phyloP scores from a whole-genome alignment of 768 basidiomycete genomes.

The Suillus sp. region DNA sequence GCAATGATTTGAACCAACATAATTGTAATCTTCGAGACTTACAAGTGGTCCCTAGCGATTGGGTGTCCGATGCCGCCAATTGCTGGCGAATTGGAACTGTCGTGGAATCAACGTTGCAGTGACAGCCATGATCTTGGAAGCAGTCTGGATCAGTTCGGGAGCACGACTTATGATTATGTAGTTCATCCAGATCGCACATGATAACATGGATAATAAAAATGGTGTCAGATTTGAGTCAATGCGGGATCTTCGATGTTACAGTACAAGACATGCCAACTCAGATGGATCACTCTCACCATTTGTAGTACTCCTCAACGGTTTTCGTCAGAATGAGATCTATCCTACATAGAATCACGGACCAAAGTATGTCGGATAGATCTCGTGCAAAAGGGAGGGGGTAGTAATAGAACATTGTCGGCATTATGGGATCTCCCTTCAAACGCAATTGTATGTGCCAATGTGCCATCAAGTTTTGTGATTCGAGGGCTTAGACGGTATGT shows the following conservation, averaged over 20 bases:
- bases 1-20: no score
- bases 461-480: neutral
- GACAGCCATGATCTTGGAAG: no score
- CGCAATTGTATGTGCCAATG: no score
- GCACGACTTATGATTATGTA: no score
- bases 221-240: no score
- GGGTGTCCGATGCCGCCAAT: neutral
- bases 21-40: no score
- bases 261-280: neutral
- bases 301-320: neutral
- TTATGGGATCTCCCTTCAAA: neutral
- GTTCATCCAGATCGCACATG: no score
- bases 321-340: neutral
- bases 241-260: neutral
- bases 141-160: no score
- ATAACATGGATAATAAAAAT: no score
- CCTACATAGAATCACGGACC: neutral
- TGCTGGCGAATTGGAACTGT: neutral
- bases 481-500: no score
- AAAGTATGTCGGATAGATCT: neutral
- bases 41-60: no score
- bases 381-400: neutral
- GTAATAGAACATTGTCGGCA: neutral
- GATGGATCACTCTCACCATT: neutral
- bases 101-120: no score